These are phyloP conservation scores for Lepidium africanum DNA, from an alignment of 345 rosid species.

Conservation along the genomic window DNA sequence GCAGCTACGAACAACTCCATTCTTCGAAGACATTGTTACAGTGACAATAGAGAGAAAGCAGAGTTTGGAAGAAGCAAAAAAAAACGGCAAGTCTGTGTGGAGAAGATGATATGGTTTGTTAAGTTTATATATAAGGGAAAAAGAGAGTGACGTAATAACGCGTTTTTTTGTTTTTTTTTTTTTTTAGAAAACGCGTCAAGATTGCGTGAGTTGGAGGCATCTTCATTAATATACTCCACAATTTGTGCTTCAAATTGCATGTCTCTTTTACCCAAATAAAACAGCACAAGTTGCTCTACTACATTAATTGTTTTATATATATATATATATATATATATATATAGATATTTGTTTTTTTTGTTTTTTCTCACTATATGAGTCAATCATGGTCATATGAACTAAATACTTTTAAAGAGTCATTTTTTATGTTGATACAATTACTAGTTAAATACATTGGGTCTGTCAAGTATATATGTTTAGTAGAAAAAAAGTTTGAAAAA, in stretches of 20 bases:
- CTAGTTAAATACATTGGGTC: no score
- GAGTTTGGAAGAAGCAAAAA: background rate
- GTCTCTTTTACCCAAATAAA: background rate
- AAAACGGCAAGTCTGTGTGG: background rate
- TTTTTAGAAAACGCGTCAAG: slow-evolving; percentile 17
- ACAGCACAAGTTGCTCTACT: background rate
- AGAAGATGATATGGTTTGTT: background rate
- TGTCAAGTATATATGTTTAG: no score
- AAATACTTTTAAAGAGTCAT: no score
- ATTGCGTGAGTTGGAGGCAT: slow-evolving; percentile 20
- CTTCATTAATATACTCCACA: background rate
- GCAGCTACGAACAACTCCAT: slow-evolving; percentile 6
- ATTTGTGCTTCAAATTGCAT: background rate
- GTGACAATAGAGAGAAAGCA: background rate
- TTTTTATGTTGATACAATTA: no score
- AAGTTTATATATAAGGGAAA: background rate
- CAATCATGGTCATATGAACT: background rate
- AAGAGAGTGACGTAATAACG: slow-evolving; percentile 22
- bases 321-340: no score
- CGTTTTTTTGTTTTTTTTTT: background rate
- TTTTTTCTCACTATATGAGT: background rate
- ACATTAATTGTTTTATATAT: no score
- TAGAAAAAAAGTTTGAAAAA: no score
- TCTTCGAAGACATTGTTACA: slow-evolving; percentile 8
- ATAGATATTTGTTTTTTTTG: no score